phyloP scores from a whole-genome alignment of 2,329 filamentous ascomycete species.

The Scortechinia acanthostroma region DNA sequence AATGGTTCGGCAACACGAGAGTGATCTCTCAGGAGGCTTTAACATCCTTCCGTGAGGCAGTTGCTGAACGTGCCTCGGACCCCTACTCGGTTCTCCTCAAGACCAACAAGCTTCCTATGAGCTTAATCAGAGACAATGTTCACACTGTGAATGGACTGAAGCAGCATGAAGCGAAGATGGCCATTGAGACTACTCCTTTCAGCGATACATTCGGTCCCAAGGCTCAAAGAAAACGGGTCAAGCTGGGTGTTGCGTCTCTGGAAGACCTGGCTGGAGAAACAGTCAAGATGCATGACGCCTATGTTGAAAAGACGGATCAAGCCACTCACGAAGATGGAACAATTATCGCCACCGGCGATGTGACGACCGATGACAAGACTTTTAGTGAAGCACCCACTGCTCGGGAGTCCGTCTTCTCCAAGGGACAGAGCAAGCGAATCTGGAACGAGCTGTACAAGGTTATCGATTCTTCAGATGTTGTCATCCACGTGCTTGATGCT shows the following conservation, averaged over 20 bases:
- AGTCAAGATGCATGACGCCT: conserved; percentile 73
- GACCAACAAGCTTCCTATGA: conserved; percentile 95
- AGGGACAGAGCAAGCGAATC: conserved; percentile 90
- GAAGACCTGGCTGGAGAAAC: conserved; percentile 76
- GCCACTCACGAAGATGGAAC: conserved; percentile 69
- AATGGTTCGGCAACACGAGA: conserved; percentile 95
- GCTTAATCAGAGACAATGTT: conserved; percentile 76
- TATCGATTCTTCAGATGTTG: conserved; percentile 89
- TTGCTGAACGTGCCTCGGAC: conserved; percentile 82
- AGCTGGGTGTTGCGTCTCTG: conserved; percentile 76
- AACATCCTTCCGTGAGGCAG: conserved; percentile 79
- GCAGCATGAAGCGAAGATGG: conserved; percentile 88
- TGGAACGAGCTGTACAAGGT: conserved; percentile 97
- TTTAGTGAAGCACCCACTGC: conserved; percentile 49
- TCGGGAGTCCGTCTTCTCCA: conserved; percentile 83
- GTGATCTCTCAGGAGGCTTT: conserved; percentile 84
- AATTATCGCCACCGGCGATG: conserved; percentile 44
- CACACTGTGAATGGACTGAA: conserved; percentile 76
- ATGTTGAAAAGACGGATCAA: conserved; percentile 74
- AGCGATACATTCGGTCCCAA: conserved; percentile 87
- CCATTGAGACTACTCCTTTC: conserved; percentile 81
- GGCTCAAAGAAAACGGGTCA: conserved; percentile 84
- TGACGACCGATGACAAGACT: conserved; percentile 22
- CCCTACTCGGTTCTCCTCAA: conserved; percentile 93
- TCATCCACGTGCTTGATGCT: conserved; percentile 89